Percentiles rank a stretch among this genome's conserved stretches.
Evolutionary conservation across 2,329 filamentous ascomycete genomes (phyloP).

Genomic region (Orbilia quercus): DNA sequence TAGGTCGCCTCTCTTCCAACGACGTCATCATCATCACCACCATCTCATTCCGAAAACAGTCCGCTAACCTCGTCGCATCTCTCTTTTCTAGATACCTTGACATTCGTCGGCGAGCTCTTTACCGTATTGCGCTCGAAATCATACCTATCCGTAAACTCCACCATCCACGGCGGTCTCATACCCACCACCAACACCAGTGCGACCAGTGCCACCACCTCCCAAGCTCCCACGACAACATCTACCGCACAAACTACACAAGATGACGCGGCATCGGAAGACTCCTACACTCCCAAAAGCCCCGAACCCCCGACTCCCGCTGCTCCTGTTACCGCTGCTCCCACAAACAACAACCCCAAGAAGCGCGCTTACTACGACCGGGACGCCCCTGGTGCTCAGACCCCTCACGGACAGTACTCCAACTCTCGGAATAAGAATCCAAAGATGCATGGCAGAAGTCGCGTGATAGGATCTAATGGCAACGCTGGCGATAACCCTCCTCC

Average conservation of each 20-base stretch:
- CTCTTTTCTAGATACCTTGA: constrained; percentile 66
- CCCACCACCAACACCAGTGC: constrained; percentile 66
- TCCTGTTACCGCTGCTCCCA: constrained; percentile 2
- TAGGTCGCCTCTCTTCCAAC: constrained; percentile 60
- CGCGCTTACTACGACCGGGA: constrained; percentile 52
- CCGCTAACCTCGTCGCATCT: constrained; percentile 16
- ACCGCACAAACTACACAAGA: constrained; percentile 6
- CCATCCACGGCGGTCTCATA: constrained; percentile 62
- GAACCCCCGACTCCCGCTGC: background rate
- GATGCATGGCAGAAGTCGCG: constrained; percentile 38
- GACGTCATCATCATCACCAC: background rate
- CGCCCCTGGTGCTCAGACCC: constrained; percentile 30
- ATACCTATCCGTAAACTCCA: constrained; percentile 67
- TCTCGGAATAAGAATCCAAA: constrained; percentile 51
- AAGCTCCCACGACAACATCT: constrained; percentile 12
- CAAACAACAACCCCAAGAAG: constrained; percentile 36
- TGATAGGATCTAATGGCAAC: no score
- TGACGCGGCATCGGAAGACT: constrained; percentile 41
- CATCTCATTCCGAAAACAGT: background rate
- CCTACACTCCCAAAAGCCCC: constrained; percentile 46
- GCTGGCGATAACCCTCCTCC: constrained; percentile 1
- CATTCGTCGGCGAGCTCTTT: constrained; percentile 79
- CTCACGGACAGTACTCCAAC: constrained; percentile 44
- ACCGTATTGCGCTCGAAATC: constrained; percentile 72
- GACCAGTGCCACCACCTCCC: constrained; percentile 62